A percentile compares a stretch with the other conserved stretches of the same genome.
Conservation (phyloP, 768 basidiomycete genomes). For the Rubroboletus pulcherrimus region DNA sequence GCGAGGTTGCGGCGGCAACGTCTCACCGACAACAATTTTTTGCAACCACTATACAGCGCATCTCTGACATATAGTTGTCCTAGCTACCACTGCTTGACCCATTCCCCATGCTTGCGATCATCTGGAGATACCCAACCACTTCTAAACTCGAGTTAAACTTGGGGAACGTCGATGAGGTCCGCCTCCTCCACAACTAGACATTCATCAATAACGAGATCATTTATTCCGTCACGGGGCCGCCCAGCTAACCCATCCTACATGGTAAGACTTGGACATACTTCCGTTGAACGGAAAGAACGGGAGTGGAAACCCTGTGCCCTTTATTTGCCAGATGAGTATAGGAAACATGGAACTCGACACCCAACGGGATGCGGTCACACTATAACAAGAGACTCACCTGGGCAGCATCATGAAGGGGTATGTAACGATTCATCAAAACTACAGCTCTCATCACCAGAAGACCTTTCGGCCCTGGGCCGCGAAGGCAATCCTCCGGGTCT, state of each 20-base stretch:
- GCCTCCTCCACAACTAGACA: conserved; percentile 1
- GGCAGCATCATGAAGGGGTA: conserved; percentile 6
- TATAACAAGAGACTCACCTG: conserved; percentile 8
- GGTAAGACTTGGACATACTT: neutral
- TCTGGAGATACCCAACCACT: neutral
- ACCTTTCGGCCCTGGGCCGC: neutral
- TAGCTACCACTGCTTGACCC: conserved; percentile 15
- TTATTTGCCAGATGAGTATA: neutral
- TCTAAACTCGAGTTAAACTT: neutral
- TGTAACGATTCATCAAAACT: conserved; percentile 1
- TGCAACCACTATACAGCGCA: conserved; percentile 9
- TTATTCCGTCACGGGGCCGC: neutral
- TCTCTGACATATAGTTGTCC: conserved; percentile 4
- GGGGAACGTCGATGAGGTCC: neutral
- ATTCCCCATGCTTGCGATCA: neutral
- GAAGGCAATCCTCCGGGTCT: neutral
- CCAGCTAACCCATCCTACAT: conserved; percentile 1
- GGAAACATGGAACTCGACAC: neutral
- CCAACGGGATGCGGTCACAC: neutral
- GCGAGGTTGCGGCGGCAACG: conserved; percentile 20
- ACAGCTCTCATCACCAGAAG: conserved; percentile 3
- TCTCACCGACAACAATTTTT: conserved; percentile 26
- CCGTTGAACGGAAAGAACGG: neutral
- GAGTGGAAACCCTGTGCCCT: neutral
- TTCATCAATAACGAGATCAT: conserved; percentile 12